Percentiles rank a stretch among this genome's conserved stretches.
phyloP scores from a whole-genome alignment of 306 rosid species.

The Inga oerstediana region DNA sequence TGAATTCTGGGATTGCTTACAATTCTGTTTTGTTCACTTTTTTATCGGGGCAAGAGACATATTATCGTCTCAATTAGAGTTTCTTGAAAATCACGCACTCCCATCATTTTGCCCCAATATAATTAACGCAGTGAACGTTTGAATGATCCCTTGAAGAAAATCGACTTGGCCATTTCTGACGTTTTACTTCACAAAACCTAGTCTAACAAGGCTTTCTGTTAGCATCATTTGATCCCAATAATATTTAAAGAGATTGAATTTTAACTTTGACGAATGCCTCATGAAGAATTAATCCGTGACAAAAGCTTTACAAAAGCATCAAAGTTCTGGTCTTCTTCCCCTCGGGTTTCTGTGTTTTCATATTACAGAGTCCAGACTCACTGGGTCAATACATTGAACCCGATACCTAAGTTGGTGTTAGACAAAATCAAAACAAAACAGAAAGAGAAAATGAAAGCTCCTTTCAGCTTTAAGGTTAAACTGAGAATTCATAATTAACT shows the following conservation, averaged over 20 bases:
- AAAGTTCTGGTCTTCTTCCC: not conserved
- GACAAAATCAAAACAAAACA: not conserved
- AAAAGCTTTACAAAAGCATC: not conserved
- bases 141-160: conserved; percentile 9
- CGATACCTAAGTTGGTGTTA: not conserved
- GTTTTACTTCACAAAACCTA: conserved; percentile 11
- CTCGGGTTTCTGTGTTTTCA: not conserved
- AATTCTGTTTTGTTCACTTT: not conserved
- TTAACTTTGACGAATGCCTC: conserved; percentile 12
- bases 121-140: not conserved
- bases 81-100: conserved; percentile 5
- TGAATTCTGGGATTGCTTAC: not conserved
- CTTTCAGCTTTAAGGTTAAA: conserved; percentile 8
- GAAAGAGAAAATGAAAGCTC: not conserved
- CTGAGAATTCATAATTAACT: conserved; percentile 9
- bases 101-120: not conserved
- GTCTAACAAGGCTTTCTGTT: not conserved
- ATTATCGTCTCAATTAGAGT: not conserved
- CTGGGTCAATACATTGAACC: not conserved
- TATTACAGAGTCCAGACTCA: not conserved
- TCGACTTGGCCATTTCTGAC: conserved; percentile 3
- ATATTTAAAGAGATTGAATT: conserved; percentile 13
- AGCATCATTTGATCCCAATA: not conserved
- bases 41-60: not conserved
- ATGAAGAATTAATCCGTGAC: conserved; percentile 2